These are phyloP conservation scores for Plasmodium blacklocki DNA, from an alignment of 169 alveolate genomes.

Conservation along the genomic window DNA sequence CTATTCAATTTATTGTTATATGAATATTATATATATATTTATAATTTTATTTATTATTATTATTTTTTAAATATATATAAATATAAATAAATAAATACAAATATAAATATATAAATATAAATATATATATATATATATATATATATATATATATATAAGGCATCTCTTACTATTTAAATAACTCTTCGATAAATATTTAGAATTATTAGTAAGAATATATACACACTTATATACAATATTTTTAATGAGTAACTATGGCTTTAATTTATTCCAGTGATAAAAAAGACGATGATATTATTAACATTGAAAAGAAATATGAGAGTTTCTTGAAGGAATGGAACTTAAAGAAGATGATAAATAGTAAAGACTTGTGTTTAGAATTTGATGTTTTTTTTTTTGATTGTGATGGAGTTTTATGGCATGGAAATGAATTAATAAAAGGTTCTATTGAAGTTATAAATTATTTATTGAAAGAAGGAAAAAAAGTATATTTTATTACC, in stretches of 20 bases:
- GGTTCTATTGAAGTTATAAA: constrained; percentile 84
- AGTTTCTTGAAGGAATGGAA: constrained; percentile 64
- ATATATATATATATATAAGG: not conserved
- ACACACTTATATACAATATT: not conserved
- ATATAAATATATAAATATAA: too few relatives aligned
- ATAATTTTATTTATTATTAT: too few relatives aligned
- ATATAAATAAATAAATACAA: too few relatives aligned
- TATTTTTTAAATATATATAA: too few relatives aligned
- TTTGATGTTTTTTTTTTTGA: constrained; percentile 80
- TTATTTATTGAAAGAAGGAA: constrained; percentile 33
- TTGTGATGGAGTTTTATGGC: constrained; percentile 85
- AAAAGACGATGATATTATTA: not conserved
- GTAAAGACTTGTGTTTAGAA: constrained; percentile 33
- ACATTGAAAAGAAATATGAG: constrained; percentile 1
- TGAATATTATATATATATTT: too few relatives aligned
- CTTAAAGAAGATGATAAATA: constrained; percentile 22
- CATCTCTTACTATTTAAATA: not conserved
- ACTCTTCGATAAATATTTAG: too few relatives aligned
- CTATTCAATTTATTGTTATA: too few relatives aligned
- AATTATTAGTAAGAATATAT: not conserved
- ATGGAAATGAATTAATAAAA: constrained; percentile 80
- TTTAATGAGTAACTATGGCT: constrained; percentile 25
- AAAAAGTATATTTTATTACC: constrained; percentile 77
- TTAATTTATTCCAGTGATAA: constrained; percentile 13
- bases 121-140: too few relatives aligned